Percentiles rank a stretch among this genome's conserved stretches.
These are phyloP conservation scores for Exobasidium cylindrosporum DNA, from an alignment of 1,284 basidiomycete species.

Conservation along the genomic window DNA sequence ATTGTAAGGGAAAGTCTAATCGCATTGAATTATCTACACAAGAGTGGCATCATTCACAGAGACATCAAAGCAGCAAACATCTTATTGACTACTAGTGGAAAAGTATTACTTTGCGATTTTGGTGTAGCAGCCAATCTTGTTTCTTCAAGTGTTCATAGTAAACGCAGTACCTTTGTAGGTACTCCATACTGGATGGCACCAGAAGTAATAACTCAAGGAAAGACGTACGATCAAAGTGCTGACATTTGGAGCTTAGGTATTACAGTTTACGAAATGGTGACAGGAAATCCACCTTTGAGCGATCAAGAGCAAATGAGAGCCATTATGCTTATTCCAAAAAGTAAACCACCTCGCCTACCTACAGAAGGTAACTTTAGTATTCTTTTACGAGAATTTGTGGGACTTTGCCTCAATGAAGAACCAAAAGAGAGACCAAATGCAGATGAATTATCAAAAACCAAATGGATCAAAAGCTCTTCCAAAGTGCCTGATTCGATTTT, in stretches of 20 bases:
- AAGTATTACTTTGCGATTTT: constrained; percentile 92
- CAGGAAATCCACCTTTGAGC: constrained; percentile 88
- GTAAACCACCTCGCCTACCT: constrained; percentile 74
- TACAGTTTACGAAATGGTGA: constrained; percentile 94
- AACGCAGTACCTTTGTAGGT: constrained; percentile 89
- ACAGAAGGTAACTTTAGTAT: constrained; percentile 74
- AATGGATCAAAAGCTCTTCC: constrained; percentile 80
- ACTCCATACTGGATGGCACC: constrained; percentile 99
- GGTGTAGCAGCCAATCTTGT: constrained; percentile 90
- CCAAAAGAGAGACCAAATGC: constrained; percentile 77
- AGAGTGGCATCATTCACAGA: constrained; percentile 88
- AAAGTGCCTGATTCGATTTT: constrained; percentile 68
- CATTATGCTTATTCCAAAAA: constrained; percentile 83
- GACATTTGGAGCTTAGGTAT: constrained; percentile 97
- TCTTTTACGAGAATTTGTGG: constrained; percentile 84
- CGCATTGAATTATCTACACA: constrained; percentile 83
- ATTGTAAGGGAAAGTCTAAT: constrained; percentile 85
- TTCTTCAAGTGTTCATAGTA: constrained; percentile 70
- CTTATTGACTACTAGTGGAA: constrained; percentile 78
- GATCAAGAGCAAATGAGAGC: constrained; percentile 85
- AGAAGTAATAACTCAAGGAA: constrained; percentile 68
- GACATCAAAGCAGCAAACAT: constrained; percentile 97
- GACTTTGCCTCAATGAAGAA: constrained; percentile 77
- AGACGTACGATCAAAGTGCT: constrained; percentile 84
- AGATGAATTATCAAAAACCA: constrained; percentile 84